Percentiles rank a stretch among this genome's conserved stretches.
Conservation (phyloP, 257 asterid genomes). For the Mentha longifolia region DNA sequence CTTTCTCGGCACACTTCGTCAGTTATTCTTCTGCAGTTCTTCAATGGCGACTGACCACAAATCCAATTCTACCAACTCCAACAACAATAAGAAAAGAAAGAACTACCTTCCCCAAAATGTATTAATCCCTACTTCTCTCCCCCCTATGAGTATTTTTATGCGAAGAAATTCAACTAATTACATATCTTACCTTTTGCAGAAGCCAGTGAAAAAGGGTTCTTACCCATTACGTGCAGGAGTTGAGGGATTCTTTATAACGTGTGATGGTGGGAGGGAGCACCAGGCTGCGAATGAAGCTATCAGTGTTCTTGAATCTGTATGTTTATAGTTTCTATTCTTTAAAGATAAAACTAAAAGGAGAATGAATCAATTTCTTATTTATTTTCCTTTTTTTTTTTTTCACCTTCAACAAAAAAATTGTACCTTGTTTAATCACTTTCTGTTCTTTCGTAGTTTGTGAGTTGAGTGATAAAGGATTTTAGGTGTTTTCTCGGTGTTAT, state of each 20-base stretch:
- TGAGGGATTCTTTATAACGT: slow-evolving; percentile 91
- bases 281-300: slow-evolving; percentile 92
- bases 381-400: neutral
- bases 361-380: neutral
- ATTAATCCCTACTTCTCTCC: slow-evolving; percentile 15
- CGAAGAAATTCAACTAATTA: slow-evolving; percentile 24
- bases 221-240: slow-evolving; percentile 87
- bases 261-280: slow-evolving; percentile 93
- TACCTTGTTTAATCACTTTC: slow-evolving; percentile 14
- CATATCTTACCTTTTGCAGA: slow-evolving; percentile 48
- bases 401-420: slow-evolving; percentile 3
- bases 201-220: slow-evolving; percentile 77
- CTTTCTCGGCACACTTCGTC: slow-evolving; percentile 1
- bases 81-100: slow-evolving; percentile 67
- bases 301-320: slow-evolving; percentile 84
- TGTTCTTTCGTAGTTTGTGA: neutral
- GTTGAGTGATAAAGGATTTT: slow-evolving; percentile 6
- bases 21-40: neutral
- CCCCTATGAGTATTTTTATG: neutral
- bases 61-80: slow-evolving; percentile 40
- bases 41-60: slow-evolving; percentile 76
- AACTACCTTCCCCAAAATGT: slow-evolving; percentile 82
- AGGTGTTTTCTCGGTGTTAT: slow-evolving; percentile 10
- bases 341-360: neutral
- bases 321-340: slow-evolving; percentile 13